Evolutionary conservation across 495 filamentous ascomycete genomes (phyloP), one percentile per base, ranked within the genome.

Genomic region (Penicillium bovifimosum): DNA sequence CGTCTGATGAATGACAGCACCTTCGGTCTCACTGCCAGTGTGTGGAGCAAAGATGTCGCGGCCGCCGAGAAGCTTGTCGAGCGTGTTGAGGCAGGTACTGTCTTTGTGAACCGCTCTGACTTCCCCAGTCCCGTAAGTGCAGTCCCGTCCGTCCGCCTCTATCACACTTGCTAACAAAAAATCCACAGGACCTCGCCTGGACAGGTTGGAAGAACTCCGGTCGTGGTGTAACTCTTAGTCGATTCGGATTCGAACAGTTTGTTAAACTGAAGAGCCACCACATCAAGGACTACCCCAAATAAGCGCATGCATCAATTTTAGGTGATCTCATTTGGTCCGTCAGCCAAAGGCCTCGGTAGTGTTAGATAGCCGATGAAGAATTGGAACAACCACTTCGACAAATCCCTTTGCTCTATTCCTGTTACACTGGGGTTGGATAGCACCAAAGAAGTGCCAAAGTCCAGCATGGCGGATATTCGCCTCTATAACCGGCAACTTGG

Each of bases 151-250:
- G 16, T 32, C 18, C 6, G 16, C 8, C 7, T 16, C 34, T 5
- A 13, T 27, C 6, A 6, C 14, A 13, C 3, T n/a, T 35, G 43
- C 52, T 59, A 54, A 64, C 14, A 18, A 17, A 16, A 13, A 44
- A 67, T 70, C 6, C 10, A 56, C 69, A 92, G 85, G 91, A 96
- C 69, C 84, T 96, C 41, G 91, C 91, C n/a, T 96, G 91, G 91
- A 90, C 88, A 0, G 91, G 91, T 10, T 95, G 90, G 91, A 96
- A 96, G 74, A 86, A 93, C 63, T 95, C 88, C 33, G 91, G 91
- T 47, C 90, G 87, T 65, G 91, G 91, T 29, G 83, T 87, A 39
- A 95, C 90, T 1, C 67, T 96, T 60, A 92, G 89, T 69, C 84
- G 70, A 64, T 95, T 88, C 55, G 91, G 91, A 13, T 96, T 91